These are phyloP conservation scores for Didymellaceae sp. DNA, from an alignment of 2,329 filamentous ascomycete species.

Conservation along the genomic window DNA sequence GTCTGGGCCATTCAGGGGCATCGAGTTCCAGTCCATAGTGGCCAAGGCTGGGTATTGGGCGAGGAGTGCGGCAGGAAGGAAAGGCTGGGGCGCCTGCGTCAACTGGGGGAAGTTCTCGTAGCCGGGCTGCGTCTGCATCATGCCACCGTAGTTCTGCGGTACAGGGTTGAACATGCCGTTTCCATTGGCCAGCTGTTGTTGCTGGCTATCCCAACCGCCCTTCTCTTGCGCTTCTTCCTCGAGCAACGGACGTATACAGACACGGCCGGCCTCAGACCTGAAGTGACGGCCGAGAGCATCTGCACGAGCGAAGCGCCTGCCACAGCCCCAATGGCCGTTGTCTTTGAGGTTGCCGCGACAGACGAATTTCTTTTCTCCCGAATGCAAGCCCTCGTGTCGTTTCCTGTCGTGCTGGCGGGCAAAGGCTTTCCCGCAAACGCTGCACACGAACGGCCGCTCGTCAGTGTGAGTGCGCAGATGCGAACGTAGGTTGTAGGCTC, in stretches of 20 bases:
- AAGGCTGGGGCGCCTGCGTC: conserved; percentile 42
- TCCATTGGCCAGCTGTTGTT: conserved; percentile 64
- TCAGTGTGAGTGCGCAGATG: conserved; percentile 96
- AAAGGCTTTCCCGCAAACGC: conserved; percentile 95
- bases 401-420: conserved; percentile 97
- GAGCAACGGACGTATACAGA: conserved; percentile 95
- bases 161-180: conserved; percentile 50
- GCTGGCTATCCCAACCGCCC: conserved; percentile 62
- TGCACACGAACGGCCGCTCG: conserved; percentile 95
- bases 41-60: conserved; percentile 95
- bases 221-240: conserved; percentile 92
- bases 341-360: conserved; percentile 90
- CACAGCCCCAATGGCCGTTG: conserved; percentile 88
- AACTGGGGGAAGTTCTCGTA: conserved; percentile 43
- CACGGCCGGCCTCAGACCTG: conserved; percentile 89
- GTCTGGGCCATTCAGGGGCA: conserved; percentile 67
- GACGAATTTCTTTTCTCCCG: conserved; percentile 98
- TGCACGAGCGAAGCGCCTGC: conserved; percentile 88
- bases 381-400: conserved; percentile 93
- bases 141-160: conserved; percentile 40
- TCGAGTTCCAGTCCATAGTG: conserved; percentile 81
- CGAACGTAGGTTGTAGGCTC: conserved; percentile 94
- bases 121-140: conserved; percentile 45
- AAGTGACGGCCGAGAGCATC: conserved; percentile 96
- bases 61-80: conserved; percentile 84